Percentiles rank a stretch among this genome's conserved stretches.
phyloP scores from a whole-genome alignment of 306 rosid species.

The Acacia acuminata region DNA sequence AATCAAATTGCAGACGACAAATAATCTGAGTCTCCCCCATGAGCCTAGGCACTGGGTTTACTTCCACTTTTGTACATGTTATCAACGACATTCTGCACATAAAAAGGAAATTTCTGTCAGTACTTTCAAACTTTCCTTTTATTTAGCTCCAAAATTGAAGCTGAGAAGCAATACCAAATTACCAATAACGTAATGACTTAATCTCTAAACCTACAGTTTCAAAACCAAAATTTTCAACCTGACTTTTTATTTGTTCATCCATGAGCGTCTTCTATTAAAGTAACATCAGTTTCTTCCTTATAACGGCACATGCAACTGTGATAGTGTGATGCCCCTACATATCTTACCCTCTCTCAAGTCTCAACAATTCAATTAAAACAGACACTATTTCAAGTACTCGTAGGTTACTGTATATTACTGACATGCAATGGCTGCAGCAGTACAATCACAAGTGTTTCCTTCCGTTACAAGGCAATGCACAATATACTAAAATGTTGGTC shows the following conservation, averaged over 20 bases:
- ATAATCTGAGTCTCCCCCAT: background rate
- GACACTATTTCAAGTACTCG: background rate
- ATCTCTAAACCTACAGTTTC: background rate
- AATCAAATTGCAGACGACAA: slow-evolving; percentile 18
- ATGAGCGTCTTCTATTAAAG: background rate
- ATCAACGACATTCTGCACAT: slow-evolving; percentile 62
- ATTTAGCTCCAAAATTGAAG: background rate
- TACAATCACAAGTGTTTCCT: background rate
- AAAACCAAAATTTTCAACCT: background rate
- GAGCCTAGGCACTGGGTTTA: slow-evolving; percentile 50
- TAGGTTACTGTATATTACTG: background rate
- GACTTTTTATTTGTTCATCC: background rate
- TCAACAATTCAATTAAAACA: background rate
- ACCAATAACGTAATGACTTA: background rate
- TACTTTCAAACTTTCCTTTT: background rate
- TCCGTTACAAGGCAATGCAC: background rate
- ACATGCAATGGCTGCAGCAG: background rate
- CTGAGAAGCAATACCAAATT: background rate
- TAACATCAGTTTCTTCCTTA: background rate
- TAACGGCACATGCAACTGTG: background rate
- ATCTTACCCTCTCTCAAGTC: background rate
- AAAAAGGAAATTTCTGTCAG: slow-evolving; percentile 28
- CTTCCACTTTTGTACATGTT: slow-evolving; percentile 71
- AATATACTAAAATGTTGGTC: background rate
- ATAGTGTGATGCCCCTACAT: background rate